Evolutionary conservation across 495 filamentous ascomycete genomes (phyloP), one percentile per base, ranked within the genome.

Genomic region (Annulohypoxylon nitens): DNA sequence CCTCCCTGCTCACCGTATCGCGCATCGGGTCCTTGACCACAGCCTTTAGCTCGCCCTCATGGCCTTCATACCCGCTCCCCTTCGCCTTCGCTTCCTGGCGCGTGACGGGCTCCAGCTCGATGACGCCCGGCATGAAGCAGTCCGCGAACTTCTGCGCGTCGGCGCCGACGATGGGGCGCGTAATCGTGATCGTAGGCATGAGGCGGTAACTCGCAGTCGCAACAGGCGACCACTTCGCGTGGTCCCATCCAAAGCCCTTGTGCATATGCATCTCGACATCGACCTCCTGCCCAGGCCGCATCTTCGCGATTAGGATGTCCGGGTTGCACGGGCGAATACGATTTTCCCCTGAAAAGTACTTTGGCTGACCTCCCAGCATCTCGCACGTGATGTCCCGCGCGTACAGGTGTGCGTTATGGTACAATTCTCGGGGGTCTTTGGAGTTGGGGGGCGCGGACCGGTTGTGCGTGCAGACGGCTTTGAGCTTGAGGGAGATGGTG

Each of bases 181-280:
- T 78, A 75, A 98, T 98, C 18, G 87, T 85, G 77, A 99, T 98
- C 53, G 90, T 88, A 1, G 97, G 97, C 71, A 99, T 78, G 8
- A 99, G 86, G 16, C 97, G 89, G 83, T 99, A 99, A 43, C 90
- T 90, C 8, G 96, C 95, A 0, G 97, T 97, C 4, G 95, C 95
- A 18, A 99, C 97, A 30, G 97, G 97, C 1, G 93, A 97, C 86
- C 95, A 99, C 79, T 99, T 99, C 54, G 97, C 93, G 81, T 99
- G 97, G 82, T 98, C 96, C 64, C 90, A 91, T 14, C 97, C 97
- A 62, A 96, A 91, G 25, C 97, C 97, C 81, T 97, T 98, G 81
- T 95, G 88, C 81, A 93, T 93, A 82, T 97, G 94, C 87, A 95
- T 88, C 66, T 91, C 88, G 64, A 97, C 79, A 64, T 93, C 85